Percentiles rank a stretch among this genome's conserved stretches.
Conservation (phyloP, 108 stramenopile genomes). For the Skeletonema tropicum region DNA sequence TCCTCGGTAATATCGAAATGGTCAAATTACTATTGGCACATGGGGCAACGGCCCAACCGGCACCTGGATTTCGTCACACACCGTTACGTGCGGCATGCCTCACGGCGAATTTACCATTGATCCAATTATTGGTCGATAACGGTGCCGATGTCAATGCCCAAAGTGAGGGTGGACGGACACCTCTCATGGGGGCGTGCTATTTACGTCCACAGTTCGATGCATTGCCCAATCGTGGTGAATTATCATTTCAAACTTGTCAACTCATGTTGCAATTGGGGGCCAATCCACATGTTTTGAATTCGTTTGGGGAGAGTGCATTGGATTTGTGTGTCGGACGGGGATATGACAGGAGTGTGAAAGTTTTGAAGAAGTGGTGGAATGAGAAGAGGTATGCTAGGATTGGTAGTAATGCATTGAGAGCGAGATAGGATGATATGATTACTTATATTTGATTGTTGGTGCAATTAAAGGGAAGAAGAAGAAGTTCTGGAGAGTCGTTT, state of each 20-base stretch:
- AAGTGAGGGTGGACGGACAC: slow-evolving; percentile 45
- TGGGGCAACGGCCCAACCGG: slow-evolving; percentile 44
- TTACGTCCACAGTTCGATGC: slow-evolving; percentile 41
- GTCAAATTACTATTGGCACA: slow-evolving; percentile 28
- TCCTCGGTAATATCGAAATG: slow-evolving; percentile 37
- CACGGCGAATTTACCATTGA: slow-evolving; percentile 41
- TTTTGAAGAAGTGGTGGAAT: neutral
- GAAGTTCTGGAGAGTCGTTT: too few relatives aligned
- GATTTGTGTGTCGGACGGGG: slow-evolving; percentile 45
- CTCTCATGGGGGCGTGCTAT: slow-evolving; percentile 56
- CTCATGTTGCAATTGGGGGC: slow-evolving; percentile 30
- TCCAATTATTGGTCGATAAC: slow-evolving; percentile 25
- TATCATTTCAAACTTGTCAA: slow-evolving; percentile 32
- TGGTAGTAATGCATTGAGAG: neutral
- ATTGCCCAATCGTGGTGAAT: slow-evolving; percentile 6
- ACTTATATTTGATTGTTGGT: too few relatives aligned
- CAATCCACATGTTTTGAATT: slow-evolving; percentile 27
- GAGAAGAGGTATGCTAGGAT: neutral
- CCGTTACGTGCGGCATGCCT: slow-evolving; percentile 47
- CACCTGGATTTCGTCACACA: slow-evolving; percentile 43
- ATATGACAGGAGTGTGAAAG: slow-evolving; percentile 24
- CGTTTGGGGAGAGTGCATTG: slow-evolving; percentile 55
- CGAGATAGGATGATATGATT: too few relatives aligned
- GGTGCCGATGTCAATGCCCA: slow-evolving; percentile 50
- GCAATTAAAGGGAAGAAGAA: too few relatives aligned